Conservation (phyloP, 371 early-diverging fungal genomes). For the Ecytonucleospora hepatopenaei region DNA sequence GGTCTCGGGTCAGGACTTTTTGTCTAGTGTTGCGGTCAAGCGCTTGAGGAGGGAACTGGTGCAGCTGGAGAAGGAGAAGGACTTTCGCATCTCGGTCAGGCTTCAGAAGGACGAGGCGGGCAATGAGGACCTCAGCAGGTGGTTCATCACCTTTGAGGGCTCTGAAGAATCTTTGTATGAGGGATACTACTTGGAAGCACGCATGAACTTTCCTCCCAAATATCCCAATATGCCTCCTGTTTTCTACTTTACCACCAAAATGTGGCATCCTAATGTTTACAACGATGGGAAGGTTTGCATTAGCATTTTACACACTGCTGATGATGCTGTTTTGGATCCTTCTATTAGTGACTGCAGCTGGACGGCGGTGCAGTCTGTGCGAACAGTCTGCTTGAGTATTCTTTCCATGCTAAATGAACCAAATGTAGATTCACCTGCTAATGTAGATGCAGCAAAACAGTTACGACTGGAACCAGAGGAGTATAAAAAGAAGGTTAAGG, state of each 20-base stretch:
- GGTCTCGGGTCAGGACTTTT: background rate
- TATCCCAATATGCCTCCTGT: slow-evolving; percentile 71
- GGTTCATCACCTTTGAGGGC: slow-evolving; percentile 49
- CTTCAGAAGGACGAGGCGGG: slow-evolving; percentile 4
- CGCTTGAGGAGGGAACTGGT: slow-evolving; percentile 33
- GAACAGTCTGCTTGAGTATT: slow-evolving; percentile 85
- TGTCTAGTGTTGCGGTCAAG: slow-evolving; percentile 21
- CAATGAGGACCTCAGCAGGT: slow-evolving; percentile 28
- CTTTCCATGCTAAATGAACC: slow-evolving; percentile 82
- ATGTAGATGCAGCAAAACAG: slow-evolving; percentile 74
- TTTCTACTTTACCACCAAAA: slow-evolving; percentile 65
- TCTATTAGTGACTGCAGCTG: slow-evolving; percentile 62
- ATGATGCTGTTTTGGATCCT: slow-evolving; percentile 55
- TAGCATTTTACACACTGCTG: slow-evolving; percentile 90
- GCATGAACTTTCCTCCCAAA: slow-evolving; percentile 58
- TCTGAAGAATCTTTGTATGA: slow-evolving; percentile 61
- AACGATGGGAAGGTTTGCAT: slow-evolving; percentile 92
- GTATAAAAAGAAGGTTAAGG: slow-evolving; percentile 47
- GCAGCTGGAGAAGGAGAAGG: slow-evolving; percentile 17
- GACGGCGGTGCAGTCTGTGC: slow-evolving; percentile 79
- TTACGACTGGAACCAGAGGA: slow-evolving; percentile 40
- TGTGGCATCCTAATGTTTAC: slow-evolving; percentile 70
- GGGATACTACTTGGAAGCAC: slow-evolving; percentile 58
- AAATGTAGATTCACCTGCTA: slow-evolving; percentile 91
- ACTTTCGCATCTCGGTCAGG: background rate